Evolutionary conservation across 2,329 filamentous ascomycete genomes (phyloP).

Genomic region (Knoxdaviesia proteae): DNA sequence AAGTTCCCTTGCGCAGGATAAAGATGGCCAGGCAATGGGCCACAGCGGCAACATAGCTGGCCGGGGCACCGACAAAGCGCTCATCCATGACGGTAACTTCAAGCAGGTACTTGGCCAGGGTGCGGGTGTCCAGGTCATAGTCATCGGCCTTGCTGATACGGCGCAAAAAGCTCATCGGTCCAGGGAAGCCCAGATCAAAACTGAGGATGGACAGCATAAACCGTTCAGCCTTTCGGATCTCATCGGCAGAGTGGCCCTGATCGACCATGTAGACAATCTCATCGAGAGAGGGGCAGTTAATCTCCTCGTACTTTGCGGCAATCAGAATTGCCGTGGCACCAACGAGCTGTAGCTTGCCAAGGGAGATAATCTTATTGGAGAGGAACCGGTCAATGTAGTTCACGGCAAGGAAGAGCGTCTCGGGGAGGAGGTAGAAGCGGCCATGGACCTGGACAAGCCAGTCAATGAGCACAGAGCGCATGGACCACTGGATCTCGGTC

Average conservation of each 20-base stretch:
- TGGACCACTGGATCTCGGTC: conserved; percentile 96
- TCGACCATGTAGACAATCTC: conserved; percentile 99
- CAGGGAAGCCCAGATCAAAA: conserved; percentile 95
- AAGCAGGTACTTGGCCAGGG: conserved; percentile 91
- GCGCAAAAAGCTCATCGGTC: conserved; percentile 93
- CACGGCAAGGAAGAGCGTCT: conserved; percentile 84
- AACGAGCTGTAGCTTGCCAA: conserved; percentile 87
- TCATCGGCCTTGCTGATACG: conserved; percentile 97
- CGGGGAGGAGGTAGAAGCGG: conserved; percentile 75
- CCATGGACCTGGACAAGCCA: conserved; percentile 94
- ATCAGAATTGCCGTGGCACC: conserved; percentile 91
- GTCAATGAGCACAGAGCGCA: conserved; percentile 92
- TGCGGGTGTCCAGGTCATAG: conserved; percentile 88
- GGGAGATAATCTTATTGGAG: conserved; percentile 80
- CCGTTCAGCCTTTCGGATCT: conserved; percentile 89
- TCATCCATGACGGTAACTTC: conserved; percentile 97
- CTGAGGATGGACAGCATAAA: conserved; percentile 96
- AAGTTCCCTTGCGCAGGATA: conserved; percentile 78
- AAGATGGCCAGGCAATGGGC: conserved; percentile 80
- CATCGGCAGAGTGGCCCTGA: conserved; percentile 66
- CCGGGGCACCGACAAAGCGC: conserved; percentile 76
- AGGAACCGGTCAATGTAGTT: conserved; percentile 97
- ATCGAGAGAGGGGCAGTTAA: conserved; percentile 84
- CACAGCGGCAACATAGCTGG: conserved; percentile 77
- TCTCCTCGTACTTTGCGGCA: conserved; percentile 95